Percentiles rank a stretch among this genome's conserved stretches.
phyloP scores from a whole-genome alignment of 176 grass and related monocot genomes.

The Tillandsia fasciculata region DNA sequence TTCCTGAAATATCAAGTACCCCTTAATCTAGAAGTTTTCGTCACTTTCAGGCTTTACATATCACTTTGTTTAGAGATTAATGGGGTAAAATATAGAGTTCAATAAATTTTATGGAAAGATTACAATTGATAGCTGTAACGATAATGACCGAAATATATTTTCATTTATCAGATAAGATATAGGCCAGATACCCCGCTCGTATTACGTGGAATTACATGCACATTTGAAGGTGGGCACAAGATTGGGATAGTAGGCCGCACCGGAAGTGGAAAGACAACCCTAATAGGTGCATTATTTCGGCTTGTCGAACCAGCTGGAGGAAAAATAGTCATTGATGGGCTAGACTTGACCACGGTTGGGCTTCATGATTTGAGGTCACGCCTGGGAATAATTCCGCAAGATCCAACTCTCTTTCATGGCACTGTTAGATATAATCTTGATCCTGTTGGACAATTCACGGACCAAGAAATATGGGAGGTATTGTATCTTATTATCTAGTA shows the following conservation, averaged over 20 bases:
- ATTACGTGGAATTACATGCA: conserved; percentile 69
- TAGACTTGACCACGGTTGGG: conserved; percentile 61
- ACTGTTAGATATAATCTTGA: conserved; percentile 84
- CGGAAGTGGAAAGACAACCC: conserved; percentile 90
- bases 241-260: conserved; percentile 90
- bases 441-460: conserved; percentile 48
- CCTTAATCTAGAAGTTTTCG: too few species aligned
- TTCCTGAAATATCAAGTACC: neutral
- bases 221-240: conserved; percentile 67
- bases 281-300: conserved; percentile 80
- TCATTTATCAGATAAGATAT: conserved; percentile 68
- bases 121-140: neutral
- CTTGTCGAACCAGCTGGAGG: conserved; percentile 89
- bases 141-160: conserved; percentile 7
- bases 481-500: neutral
- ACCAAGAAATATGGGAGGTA: conserved; percentile 90
- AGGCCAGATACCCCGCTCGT: conserved; percentile 62
- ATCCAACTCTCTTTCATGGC: conserved; percentile 84
- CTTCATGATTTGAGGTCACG: conserved; percentile 83
- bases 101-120: neutral
- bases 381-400: conserved; percentile 93
- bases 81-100: too few species aligned
- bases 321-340: conserved; percentile 51
- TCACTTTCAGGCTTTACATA: too few species aligned
- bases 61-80: too few species aligned